Base-by-base conservation (phyloP, 257 asterid genomes). In the Penstemon davidsonii region DNA sequence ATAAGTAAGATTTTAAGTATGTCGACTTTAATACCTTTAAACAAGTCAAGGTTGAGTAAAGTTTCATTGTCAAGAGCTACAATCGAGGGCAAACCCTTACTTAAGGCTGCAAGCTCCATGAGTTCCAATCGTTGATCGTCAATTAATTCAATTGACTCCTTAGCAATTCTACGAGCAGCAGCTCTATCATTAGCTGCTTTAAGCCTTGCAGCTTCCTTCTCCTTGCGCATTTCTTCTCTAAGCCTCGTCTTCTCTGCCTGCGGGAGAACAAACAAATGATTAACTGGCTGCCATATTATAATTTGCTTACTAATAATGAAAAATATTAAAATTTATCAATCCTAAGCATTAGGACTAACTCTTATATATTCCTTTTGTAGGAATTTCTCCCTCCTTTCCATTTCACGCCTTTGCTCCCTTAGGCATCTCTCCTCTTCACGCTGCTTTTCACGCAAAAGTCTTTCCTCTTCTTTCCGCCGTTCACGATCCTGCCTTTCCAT, bases 401-500 rank as follows among this genome's bases (percentile, higher is more conserved):
- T 83, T 82, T 89, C 97, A 51, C 98, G 96, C 75, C 85, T 84
- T 78, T 89, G 92, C 82, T 89, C 98, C 73, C 89, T 82, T 73
- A 76, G 95, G 66, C 7, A 77, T 72, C 84, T 83, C 76, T 92
- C 98, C 76, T 86, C 95, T 67, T 89, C 95, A 19, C 96, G 92
- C 73, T 71, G 96, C 78, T 86, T 86, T 76, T 92, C 96, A n/a
- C 98, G 95, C 73, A 92, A 70, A 71, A 89, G 74, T 60, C 95
- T 84, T 69, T 89, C 95, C 76, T 92, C 96, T 78, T 89, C 98
- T 81, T 78, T 89, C 57, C 89, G 84, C 72, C 95, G 80, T 79
- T 92, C 98, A 37, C 88, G 88, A 40, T 89, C 94, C 72, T 70
- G 96, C 82, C 96, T 86, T 78, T 92, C 98, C 87, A 86, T 84